phyloP scores from a whole-genome alignment of 345 rosid genomes.

The Laguncularia racemosa region DNA sequence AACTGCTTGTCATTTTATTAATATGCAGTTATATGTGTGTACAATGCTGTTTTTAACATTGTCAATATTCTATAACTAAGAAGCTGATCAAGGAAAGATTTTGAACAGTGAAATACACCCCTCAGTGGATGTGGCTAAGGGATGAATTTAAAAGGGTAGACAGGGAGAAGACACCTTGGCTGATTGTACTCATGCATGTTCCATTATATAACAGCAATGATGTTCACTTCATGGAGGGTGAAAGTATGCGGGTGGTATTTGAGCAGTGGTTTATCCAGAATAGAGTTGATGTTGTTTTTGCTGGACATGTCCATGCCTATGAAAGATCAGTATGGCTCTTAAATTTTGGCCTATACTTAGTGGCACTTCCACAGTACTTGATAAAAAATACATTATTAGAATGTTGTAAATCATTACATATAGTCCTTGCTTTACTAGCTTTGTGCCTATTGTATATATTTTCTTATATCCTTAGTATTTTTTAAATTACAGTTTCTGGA shows the following conservation, averaged over 20 bases:
- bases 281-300: constrained; percentile 76
- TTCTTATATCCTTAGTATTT: no score
- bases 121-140: constrained; percentile 65
- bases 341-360: neutral
- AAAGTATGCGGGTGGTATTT: constrained; percentile 75
- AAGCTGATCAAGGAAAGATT: neutral
- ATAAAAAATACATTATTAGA: neutral
- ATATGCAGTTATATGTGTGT: no score
- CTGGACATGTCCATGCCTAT: constrained; percentile 95
- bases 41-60: neutral
- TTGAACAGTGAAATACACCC: constrained; percentile 67
- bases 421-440: no score
- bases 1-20: neutral
- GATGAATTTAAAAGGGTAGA: constrained; percentile 66
- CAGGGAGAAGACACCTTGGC: constrained; percentile 92
- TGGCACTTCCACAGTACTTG: neutral
- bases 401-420: neutral
- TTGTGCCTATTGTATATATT: no score
- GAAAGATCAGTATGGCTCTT: constrained; percentile 71
- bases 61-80: neutral
- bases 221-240: constrained; percentile 89
- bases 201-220: constrained; percentile 73
- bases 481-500: no score
- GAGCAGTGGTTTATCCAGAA: constrained; percentile 59
- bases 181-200: constrained; percentile 78